A percentile compares a stretch with the other conserved stretches of the same genome.
Conservation (phyloP, 2,329 filamentous ascomycete genomes). For the Escovopsis sp. region DNA sequence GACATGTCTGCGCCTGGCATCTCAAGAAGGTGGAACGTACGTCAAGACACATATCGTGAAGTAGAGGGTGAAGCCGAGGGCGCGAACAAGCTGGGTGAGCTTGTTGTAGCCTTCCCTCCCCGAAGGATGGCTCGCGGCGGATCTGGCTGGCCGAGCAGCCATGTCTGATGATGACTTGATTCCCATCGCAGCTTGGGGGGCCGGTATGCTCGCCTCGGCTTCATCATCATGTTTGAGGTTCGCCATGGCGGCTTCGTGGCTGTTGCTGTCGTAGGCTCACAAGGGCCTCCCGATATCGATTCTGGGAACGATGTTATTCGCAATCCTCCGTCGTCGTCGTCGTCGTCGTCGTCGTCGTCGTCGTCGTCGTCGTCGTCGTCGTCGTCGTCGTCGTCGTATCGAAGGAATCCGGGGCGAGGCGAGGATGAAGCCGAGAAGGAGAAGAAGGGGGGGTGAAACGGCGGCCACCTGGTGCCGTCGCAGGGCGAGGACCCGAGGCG, state of each 20-base stretch:
- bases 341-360: neutral
- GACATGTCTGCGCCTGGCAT: no score
- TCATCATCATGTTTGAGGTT: constrained; percentile 9
- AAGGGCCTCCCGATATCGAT: neutral
- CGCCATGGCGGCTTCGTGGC: constrained; percentile 10
- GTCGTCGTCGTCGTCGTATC: neutral
- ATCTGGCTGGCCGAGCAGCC: constrained; percentile 3
- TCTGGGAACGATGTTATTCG: no score
- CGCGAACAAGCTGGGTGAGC: constrained; percentile 35
- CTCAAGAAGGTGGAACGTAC: constrained; percentile 22
- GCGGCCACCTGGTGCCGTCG: neutral
- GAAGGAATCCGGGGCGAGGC: constrained; percentile 1
- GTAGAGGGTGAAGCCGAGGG: constrained; percentile 34
- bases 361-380: neutral
- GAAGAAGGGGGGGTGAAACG: neutral
- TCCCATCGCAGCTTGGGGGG: constrained; percentile 15
- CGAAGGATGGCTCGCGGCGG: constrained; percentile 29
- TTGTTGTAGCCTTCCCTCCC: constrained; percentile 38
- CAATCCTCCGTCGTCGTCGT: neutral
- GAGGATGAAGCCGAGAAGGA: no score
- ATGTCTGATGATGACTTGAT: constrained; percentile 8
- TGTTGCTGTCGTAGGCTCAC: no score
- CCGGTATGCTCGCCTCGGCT: constrained; percentile 13
- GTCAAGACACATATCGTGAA: constrained; percentile 32
- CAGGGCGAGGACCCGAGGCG: no score